Conservation (phyloP, 352 stramenopile genomes). For the Peronospora tabacina region DNA sequence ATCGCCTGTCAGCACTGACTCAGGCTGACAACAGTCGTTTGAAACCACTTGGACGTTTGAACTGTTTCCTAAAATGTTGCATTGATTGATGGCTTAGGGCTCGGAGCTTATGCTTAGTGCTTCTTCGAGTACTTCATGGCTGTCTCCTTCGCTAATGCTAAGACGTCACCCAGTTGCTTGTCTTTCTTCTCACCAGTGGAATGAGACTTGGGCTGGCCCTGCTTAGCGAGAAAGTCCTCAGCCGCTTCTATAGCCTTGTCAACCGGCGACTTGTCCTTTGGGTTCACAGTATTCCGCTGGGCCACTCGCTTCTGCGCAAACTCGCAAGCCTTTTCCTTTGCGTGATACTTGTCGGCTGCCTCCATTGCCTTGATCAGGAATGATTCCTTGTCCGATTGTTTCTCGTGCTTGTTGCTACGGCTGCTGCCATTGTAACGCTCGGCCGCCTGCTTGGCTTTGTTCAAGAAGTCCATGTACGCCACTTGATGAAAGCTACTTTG, state of each 20-base stretch:
- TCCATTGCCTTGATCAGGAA: slow-evolving; percentile 22
- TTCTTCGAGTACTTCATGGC: slow-evolving; percentile 18
- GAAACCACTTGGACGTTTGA: not conserved
- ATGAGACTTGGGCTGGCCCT: slow-evolving; percentile 19
- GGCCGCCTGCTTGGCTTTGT: slow-evolving; percentile 20
- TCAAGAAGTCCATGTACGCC: slow-evolving; percentile 25
- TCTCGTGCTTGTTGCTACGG: slow-evolving; percentile 17
- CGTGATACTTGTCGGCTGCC: slow-evolving; percentile 30
- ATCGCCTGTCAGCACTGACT: not conserved
- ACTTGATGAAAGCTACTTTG: slow-evolving; percentile 1
- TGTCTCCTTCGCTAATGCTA: slow-evolving; percentile 18
- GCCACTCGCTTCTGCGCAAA: slow-evolving; percentile 27
- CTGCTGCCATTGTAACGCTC: slow-evolving; percentile 12
- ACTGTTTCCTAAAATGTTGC: not conserved
- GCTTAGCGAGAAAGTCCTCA: slow-evolving; percentile 27
- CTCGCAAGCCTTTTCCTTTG: slow-evolving; percentile 26
- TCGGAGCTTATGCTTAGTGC: slow-evolving; percentile 9
- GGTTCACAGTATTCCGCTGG: slow-evolving; percentile 12
- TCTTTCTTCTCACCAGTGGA: slow-evolving; percentile 17
- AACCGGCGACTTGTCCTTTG: slow-evolving; percentile 24
- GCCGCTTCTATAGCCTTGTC: slow-evolving; percentile 23
- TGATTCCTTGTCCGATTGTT: slow-evolving; percentile 9
- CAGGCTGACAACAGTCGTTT: not conserved
- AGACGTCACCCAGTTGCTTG: slow-evolving; percentile 20
- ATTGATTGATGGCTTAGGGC: not conserved